phyloP scores from a whole-genome alignment of 1,139 yeast species.

The Nakaseomyces uthaithaninus region DNA sequence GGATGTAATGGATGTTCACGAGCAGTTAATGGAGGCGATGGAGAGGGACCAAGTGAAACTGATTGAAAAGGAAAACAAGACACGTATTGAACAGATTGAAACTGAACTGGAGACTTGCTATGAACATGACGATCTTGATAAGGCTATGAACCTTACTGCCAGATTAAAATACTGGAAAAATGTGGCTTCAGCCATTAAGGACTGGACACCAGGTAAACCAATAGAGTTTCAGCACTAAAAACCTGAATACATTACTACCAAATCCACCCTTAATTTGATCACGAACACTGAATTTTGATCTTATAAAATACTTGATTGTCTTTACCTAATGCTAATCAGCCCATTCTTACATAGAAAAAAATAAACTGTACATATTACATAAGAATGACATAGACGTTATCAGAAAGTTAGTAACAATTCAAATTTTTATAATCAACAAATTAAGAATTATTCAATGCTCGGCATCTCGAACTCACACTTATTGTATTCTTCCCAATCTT shows the following conservation, averaged over 20 bases:
- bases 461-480: constrained; percentile 58
- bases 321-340: too few species aligned
- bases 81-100: constrained; percentile 41
- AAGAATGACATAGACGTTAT: not conserved
- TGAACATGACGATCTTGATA: constrained; percentile 33
- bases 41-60: constrained; percentile 48
- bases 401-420: not conserved
- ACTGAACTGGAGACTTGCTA: constrained; percentile 32
- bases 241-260: too few species aligned
- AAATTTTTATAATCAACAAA: not conserved
- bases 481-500: constrained; percentile 51
- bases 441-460: constrained; percentile 8
- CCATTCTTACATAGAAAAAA: too few species aligned
- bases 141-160: constrained; percentile 59
- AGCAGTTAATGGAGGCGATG: constrained; percentile 57
- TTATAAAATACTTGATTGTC: not conserved
- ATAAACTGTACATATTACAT: constrained; percentile 4
- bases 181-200: constrained; percentile 62
- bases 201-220: constrained; percentile 69
- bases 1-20: constrained; percentile 77
- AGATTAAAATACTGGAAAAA: constrained; percentile 79
- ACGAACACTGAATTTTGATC: too few species aligned
- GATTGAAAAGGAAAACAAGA: constrained; percentile 48
- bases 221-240: constrained; percentile 55
- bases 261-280: too few species aligned